phyloP scores from a whole-genome alignment of 2,329 filamentous ascomycete species.

The Exophiala xenobiotica region DNA sequence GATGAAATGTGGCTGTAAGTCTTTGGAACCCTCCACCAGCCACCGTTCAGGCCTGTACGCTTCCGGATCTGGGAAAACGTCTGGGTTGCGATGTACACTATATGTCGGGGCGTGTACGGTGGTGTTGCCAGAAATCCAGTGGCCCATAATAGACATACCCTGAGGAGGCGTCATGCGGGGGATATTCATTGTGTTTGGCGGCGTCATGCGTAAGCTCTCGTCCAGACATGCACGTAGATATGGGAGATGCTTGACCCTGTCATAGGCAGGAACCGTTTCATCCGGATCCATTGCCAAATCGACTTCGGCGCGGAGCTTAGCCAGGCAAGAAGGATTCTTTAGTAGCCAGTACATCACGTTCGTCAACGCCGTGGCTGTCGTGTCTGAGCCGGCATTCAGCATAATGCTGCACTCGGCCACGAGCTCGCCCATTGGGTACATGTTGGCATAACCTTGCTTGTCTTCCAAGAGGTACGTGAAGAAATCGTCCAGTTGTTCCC shows the following conservation, averaged over 20 bases:
- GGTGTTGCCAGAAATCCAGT: conserved; percentile 65
- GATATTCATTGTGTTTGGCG: conserved; percentile 59
- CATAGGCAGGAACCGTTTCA: conserved; percentile 49
- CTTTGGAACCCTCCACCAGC: conserved; percentile 46
- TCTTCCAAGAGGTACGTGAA: conserved; percentile 46
- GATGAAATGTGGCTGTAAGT: conserved; percentile 45
- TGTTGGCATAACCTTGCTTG: conserved; percentile 36
- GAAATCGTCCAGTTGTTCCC: conserved; percentile 58
- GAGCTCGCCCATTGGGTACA: conserved; percentile 39
- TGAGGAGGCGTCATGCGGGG: conserved; percentile 62
- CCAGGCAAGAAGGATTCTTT: conserved; percentile 33
- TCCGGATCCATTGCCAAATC: conserved; percentile 46
- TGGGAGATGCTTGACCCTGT: conserved; percentile 55
- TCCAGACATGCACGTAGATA: conserved; percentile 77
- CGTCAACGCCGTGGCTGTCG: conserved; percentile 14
- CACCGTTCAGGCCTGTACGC: conserved; percentile 63
- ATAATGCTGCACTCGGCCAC: conserved; percentile 1
- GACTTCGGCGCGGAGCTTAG: conserved; percentile 48
- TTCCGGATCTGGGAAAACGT: conserved; percentile 68
- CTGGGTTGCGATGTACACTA: conserved; percentile 67
- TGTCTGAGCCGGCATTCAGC: conserved; percentile 5
- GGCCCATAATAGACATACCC: conserved; percentile 65
- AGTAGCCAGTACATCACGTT: conserved; percentile 7
- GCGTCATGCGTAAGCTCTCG: conserved; percentile 75
- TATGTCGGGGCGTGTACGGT: conserved; percentile 72